phyloP scores from a whole-genome alignment of 768 basidiomycete genomes.

The Polyporus arcularius region DNA sequence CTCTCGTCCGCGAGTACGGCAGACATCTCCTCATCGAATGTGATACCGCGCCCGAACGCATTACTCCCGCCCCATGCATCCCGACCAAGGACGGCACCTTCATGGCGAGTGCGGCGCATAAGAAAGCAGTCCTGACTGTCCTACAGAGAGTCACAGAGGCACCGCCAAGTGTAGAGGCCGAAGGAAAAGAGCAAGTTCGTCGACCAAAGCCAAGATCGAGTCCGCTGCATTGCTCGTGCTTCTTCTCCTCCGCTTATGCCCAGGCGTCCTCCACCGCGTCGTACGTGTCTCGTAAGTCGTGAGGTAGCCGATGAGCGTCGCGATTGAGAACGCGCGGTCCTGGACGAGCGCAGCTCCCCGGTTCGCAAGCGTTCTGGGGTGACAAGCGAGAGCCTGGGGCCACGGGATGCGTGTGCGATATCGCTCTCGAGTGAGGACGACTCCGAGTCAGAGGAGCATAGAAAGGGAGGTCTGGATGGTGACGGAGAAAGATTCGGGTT shows the following conservation, averaged over 20 bases:
- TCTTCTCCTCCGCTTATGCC: conserved; percentile 15
- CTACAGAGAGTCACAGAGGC: no score
- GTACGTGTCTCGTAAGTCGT: conserved; percentile 62
- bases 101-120: no score
- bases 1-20: no score
- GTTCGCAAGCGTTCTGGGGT: conserved; percentile 47
- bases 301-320: conserved; percentile 57
- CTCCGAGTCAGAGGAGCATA: neutral
- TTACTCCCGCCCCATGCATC: no score
- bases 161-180: no score
- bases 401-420: conserved; percentile 11
- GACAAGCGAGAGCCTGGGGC: conserved; percentile 34
- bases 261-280: conserved; percentile 41
- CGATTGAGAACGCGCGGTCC: conserved; percentile 34
- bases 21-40: no score
- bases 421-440: conserved; percentile 1
- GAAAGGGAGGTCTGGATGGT: neutral
- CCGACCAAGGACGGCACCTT: no score
- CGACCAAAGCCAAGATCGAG: no score
- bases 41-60: no score
- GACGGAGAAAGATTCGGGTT: neutral
- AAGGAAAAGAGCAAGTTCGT: no score
- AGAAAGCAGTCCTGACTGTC: no score
- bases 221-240: conserved; percentile 4
- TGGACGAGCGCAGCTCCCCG: conserved; percentile 58